Conservation (phyloP, 2,329 filamentous ascomycete species). For the Fusarium sterilihyphosum region DNA sequence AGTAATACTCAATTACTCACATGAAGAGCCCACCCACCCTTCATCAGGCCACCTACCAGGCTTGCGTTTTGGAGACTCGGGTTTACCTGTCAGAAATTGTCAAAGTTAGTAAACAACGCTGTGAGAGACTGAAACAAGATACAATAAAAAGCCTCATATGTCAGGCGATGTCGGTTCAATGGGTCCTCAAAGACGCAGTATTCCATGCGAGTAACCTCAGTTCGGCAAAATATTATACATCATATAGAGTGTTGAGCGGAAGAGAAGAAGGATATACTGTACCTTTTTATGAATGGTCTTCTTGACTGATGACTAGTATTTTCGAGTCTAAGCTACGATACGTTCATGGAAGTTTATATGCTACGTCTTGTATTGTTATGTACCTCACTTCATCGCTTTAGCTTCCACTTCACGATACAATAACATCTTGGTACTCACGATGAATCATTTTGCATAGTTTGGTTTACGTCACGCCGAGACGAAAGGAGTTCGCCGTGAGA, state of each 20-base stretch:
- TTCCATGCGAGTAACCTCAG: conserved; percentile 11
- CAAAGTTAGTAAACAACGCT: background rate
- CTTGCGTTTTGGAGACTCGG: background rate
- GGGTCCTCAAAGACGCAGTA: conserved; percentile 19
- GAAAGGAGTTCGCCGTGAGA: background rate
- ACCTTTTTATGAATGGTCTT: background rate
- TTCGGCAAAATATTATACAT: conserved; percentile 30
- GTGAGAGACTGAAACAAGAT: background rate
- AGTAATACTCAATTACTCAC: no score
- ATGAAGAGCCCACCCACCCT: accelerated
- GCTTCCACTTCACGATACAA: accelerated
- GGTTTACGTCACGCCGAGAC: background rate
- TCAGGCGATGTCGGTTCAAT: conserved; percentile 27
- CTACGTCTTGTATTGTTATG: accelerated
- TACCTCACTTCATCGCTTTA: no score
- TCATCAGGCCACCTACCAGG: accelerated
- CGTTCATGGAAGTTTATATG: background rate
- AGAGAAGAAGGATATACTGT: accelerated
- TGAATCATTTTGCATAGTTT: background rate
- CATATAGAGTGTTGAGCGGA: background rate
- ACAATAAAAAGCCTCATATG: background rate
- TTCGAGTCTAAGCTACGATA: background rate
- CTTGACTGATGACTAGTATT: no score
- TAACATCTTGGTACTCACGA: background rate
- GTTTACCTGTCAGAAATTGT: background rate